Base-by-base conservation (phyloP, 2,329 filamentous ascomycete species). In the Endoconidiophora laricicola region DNA sequence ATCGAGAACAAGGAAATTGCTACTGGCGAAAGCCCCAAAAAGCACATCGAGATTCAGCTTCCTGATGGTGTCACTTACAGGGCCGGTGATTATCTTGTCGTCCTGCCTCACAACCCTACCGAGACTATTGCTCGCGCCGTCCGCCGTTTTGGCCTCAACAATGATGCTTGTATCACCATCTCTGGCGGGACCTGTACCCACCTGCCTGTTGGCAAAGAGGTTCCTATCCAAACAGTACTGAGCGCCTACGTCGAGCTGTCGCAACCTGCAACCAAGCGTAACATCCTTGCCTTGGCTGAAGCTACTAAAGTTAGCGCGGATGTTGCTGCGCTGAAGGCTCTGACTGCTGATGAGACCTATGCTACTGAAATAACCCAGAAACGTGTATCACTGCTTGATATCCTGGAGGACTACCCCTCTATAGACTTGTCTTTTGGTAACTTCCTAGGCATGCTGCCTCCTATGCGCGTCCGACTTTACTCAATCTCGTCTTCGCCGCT, bases 381-480 rank as follows among this genome's bases (percentile, higher is more conserved):
- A 57, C 72, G 74, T 7, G 65, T 78, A 18, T 81, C 78, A 0
- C 65, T 83, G 0, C 68, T 90, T 5, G 81, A 87, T 54, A 67
- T 90, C 1, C 70, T 90, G 1, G 78, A 85, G 58, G 68, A 71
- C 9, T 81, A 78, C 59, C 69, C 73, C 0, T 63, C 68, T 0
- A 67, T 83, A 29, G 63, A 72, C 2, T 62, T 90, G 0, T 71
- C 82, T 0, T 71, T 91, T 22, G 72, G 72, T 3, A 65, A 74
- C 16, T 90, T 83, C 65, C 69, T 91, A 6, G 69, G 71, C 33
- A 80, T 86, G 70, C 72, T 87, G 0, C 81, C 82, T 1, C 80
- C 83, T 0, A 84, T 91, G 78, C 78, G 83, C 24, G 71, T 84
- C 38, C 74, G 83, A n/a, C 80, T 85, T 61, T 87, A 87, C 57